Percentiles rank a stretch among this genome's conserved stretches.
phyloP scores from a whole-genome alignment of 1,284 basidiomycete species.

The Mycena sp. region DNA sequence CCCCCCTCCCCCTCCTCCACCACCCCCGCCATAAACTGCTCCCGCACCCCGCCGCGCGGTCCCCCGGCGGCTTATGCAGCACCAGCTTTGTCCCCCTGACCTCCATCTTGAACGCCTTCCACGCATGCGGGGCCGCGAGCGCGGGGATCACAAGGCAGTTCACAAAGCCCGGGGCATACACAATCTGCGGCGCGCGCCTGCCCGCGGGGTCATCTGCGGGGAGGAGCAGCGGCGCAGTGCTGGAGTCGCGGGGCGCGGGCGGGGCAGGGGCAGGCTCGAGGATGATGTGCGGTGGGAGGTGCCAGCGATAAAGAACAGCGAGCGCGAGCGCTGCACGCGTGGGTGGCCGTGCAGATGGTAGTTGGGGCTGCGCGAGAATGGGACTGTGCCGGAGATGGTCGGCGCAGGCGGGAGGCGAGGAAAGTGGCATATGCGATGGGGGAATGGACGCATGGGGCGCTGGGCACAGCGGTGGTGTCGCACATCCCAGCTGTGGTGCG shows the following conservation, averaged over 20 bases:
- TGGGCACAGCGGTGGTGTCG: not conserved
- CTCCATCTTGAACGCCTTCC: conserved; percentile 86
- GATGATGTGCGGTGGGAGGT: conserved; percentile 26
- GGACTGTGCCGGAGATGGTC: not conserved
- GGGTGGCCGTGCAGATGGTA: not conserved
- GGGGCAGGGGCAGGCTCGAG: conserved; percentile 25
- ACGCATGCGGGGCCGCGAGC: conserved; percentile 62
- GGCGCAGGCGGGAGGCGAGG: not conserved
- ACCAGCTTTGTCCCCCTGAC: conserved; percentile 85
- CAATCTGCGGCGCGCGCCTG: conserved; percentile 79
- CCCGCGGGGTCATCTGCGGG: conserved; percentile 47
- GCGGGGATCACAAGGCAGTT: conserved; percentile 60
- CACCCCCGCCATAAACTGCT: conserved; percentile 72
- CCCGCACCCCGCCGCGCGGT: conserved; percentile 71
- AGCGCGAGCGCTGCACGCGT: not conserved
- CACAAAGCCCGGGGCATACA: conserved; percentile 77
- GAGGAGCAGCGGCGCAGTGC: too few relatives aligned
- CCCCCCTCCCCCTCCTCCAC: conserved; percentile 45
- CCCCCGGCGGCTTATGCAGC: conserved; percentile 83
- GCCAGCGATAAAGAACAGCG: not conserved
- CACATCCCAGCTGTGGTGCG: conserved; percentile 1
- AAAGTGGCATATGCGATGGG: not conserved
- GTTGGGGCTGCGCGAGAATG: not conserved
- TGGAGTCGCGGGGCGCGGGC: conserved; percentile 15
- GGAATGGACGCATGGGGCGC: not conserved